Percentiles rank a stretch among this genome's conserved stretches.
phyloP scores from a whole-genome alignment of 352 stramenopile species.

The Phytophthora hybrid region DNA sequence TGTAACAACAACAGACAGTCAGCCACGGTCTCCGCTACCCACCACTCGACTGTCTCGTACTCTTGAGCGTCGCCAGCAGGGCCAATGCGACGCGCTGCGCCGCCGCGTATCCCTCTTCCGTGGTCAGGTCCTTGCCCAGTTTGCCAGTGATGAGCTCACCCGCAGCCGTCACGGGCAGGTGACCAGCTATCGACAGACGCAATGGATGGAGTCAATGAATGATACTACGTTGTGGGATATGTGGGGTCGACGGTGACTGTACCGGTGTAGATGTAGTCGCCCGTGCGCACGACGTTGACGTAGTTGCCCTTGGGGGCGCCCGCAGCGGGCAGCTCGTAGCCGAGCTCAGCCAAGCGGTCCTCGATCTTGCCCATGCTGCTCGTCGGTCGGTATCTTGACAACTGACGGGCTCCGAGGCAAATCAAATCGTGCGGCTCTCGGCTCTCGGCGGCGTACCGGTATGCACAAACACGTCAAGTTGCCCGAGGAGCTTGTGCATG shows the following conservation, averaged over 20 bases:
- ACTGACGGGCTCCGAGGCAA: constrained; percentile 4
- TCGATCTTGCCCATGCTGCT: constrained; percentile 64
- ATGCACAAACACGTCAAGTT: constrained; percentile 6
- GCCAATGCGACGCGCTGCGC: constrained; percentile 89
- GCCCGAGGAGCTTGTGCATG: constrained; percentile 2
- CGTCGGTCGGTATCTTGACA: constrained; percentile 18
- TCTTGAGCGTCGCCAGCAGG: constrained; percentile 91
- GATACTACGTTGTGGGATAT: constrained; percentile 7
- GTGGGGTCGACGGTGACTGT: neutral
- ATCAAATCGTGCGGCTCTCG: constrained; percentile 5
- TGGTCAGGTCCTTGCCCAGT: constrained; percentile 87
- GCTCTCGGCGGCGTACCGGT: neutral
- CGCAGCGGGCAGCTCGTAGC: constrained; percentile 78
- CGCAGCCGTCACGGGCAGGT: constrained; percentile 71
- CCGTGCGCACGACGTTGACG: constrained; percentile 75
- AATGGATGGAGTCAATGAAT: constrained; percentile 1
- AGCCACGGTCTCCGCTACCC: constrained; percentile 10
- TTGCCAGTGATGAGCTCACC: constrained; percentile 73
- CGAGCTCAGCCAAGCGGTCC: constrained; percentile 61
- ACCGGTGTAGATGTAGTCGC: constrained; percentile 90
- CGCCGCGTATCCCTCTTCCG: constrained; percentile 91
- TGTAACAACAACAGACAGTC: constrained; percentile 19
- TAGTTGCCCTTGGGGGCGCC: constrained; percentile 92
- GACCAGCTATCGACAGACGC: constrained; percentile 54
- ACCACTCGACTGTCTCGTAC: constrained; percentile 36